Evolutionary conservation across 23 red algal species (phyloP).

Genomic region (Gracilaria domingensis): DNA sequence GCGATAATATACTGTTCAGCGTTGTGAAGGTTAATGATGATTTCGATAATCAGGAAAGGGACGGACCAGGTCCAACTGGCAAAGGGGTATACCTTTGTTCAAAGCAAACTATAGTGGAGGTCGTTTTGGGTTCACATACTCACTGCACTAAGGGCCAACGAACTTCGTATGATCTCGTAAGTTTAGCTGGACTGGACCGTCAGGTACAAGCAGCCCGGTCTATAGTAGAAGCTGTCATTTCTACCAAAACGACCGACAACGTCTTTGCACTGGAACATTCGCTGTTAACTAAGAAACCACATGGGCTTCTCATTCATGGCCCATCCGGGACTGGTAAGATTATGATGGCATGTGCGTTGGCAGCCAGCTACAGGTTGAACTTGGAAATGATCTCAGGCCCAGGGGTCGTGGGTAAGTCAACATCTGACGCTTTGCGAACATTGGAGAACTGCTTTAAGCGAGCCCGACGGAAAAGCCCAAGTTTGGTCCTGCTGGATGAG

Average conservation of each 20-base stretch:
- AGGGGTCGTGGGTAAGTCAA: conserved; percentile 40
- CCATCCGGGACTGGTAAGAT: conserved; percentile 91
- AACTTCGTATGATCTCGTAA: not conserved
- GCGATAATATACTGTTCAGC: not conserved
- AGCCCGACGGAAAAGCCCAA: conserved; percentile 55
- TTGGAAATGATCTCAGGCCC: conserved; percentile 58
- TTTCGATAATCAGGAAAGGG: not conserved
- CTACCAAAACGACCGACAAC: not conserved
- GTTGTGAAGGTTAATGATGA: not conserved
- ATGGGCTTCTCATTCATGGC: conserved; percentile 66
- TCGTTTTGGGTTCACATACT: not conserved
- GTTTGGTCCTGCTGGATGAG: conserved; percentile 83
- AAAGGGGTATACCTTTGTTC: not conserved
- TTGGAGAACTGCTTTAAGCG: conserved; percentile 54
- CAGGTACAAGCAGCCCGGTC: not conserved
- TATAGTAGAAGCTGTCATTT: not conserved
- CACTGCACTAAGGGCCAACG: not conserved
- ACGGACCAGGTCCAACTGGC: not conserved
- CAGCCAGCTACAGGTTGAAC: conserved; percentile 17
- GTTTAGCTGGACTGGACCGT: not conserved
- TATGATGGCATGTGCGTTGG: conserved; percentile 80
- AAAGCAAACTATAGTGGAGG: not conserved
- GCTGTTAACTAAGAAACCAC: conserved; percentile 3
- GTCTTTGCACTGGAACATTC: not conserved
- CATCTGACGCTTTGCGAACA: conserved; percentile 40